Percentiles rank a stretch among this genome's conserved stretches.
These are phyloP conservation scores for Lachancea kluyveri DNA, from an alignment of 805 yeast genomes.

Conservation along the genomic window DNA sequence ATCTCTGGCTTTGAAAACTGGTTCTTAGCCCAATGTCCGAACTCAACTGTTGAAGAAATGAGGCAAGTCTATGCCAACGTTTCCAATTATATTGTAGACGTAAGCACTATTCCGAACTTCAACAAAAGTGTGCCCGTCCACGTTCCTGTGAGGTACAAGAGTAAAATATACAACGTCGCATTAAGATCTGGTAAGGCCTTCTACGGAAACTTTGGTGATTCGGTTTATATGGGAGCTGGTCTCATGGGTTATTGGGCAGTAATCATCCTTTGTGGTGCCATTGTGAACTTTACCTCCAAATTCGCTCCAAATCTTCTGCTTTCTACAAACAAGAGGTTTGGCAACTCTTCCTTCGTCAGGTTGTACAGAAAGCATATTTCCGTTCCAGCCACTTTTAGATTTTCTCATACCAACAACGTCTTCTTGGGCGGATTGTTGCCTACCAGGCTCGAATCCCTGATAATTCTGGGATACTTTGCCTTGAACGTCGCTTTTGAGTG, in stretches of 20 bases:
- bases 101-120: constrained; percentile 29
- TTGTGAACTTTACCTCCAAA: constrained; percentile 36
- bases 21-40: constrained; percentile 27
- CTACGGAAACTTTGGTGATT: constrained; percentile 33
- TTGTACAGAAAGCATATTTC: constrained; percentile 14
- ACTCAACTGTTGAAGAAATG: constrained; percentile 33
- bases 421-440: constrained; percentile 14
- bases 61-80: constrained; percentile 38
- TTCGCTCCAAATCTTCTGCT: constrained; percentile 35
- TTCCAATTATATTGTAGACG: constrained; percentile 35
- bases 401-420: constrained; percentile 9
- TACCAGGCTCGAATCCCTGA: constrained; percentile 18
- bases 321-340: constrained; percentile 25
- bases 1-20: constrained; percentile 13
- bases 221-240: constrained; percentile 42
- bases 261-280: constrained; percentile 36
- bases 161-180: constrained; percentile 22
- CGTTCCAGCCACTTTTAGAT: constrained; percentile 14
- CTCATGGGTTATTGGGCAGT: constrained; percentile 44
- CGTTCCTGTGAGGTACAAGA: constrained; percentile 33
- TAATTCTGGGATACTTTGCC: constrained; percentile 12
- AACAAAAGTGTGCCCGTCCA: constrained; percentile 29
- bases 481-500: constrained; percentile 15
- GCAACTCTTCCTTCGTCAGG: constrained; percentile 9
- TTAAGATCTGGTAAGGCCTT: constrained; percentile 25